Percentiles rank a stretch among this genome's conserved stretches.
phyloP scores from a whole-genome alignment of 164 flowering plant species.

The Cinnamomum micranthum region DNA sequence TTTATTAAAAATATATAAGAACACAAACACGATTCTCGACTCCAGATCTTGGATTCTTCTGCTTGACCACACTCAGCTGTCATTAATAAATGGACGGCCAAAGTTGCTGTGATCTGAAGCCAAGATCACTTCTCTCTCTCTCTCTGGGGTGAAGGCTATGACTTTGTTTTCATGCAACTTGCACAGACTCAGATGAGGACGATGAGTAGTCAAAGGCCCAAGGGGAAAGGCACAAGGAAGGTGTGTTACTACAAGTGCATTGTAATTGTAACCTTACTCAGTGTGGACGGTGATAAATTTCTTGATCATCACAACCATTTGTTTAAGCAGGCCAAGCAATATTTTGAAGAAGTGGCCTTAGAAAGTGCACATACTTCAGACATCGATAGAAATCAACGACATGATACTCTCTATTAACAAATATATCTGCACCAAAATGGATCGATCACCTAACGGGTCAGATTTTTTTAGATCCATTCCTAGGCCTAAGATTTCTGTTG shows the following conservation, averaged over 20 bases:
- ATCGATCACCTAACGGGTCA: too few species aligned
- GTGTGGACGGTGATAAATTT: neutral
- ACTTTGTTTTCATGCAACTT: too few species aligned
- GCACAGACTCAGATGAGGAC: neutral
- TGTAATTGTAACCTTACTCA: neutral
- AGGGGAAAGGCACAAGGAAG: neutral
- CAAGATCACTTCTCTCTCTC: neutral
- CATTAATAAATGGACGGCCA: neutral
- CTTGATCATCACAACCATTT: neutral
- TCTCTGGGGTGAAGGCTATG: too few species aligned
- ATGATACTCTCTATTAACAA: too few species aligned
- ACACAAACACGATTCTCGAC: neutral
- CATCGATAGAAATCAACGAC: too few species aligned
- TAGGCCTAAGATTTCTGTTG: too few species aligned
- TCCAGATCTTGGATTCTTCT: neutral
- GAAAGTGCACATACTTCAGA: neutral
- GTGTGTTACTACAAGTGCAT: neutral
- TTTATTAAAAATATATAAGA: neutral
- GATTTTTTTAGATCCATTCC: too few species aligned
- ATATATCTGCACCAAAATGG: too few species aligned
- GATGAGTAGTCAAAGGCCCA: neutral
- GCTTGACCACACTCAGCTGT: neutral
- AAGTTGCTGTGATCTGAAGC: neutral
- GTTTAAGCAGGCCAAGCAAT: neutral
- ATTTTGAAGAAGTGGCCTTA: too few species aligned